Evolutionary conservation across 2,329 filamentous ascomycete species (phyloP).

Genomic region (Microascus cirrosus): DNA sequence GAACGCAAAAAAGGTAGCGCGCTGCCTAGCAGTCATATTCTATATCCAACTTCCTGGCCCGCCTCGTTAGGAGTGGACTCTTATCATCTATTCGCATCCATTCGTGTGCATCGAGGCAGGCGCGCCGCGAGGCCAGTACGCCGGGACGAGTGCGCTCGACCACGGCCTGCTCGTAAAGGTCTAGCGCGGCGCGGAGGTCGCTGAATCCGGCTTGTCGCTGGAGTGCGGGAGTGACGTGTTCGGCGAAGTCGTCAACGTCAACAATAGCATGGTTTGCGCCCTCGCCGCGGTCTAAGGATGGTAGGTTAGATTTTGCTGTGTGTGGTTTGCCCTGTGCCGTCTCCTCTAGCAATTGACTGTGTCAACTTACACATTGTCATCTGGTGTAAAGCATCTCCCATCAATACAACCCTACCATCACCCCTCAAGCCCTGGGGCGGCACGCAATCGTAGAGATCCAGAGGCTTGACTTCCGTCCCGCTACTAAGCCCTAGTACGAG

Average conservation of each 20-base stretch:
- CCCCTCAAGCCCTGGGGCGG: conserved; percentile 23
- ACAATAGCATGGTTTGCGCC: conserved; percentile 45
- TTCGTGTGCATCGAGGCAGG: conserved; percentile 43
- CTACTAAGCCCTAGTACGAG: conserved; percentile 25
- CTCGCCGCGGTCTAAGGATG: conserved; percentile 38
- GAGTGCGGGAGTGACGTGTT: conserved; percentile 15
- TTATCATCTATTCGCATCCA: conserved; percentile 25
- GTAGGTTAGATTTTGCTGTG: neutral
- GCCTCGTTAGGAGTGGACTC: conserved; percentile 26
- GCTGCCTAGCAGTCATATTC: conserved; percentile 11
- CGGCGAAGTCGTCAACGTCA: conserved; percentile 34
- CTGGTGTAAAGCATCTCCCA: conserved; percentile 44
- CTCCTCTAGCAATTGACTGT: neutral
- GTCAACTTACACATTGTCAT: conserved; percentile 48
- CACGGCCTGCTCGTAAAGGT: conserved; percentile 32
- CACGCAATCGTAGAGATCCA: conserved; percentile 36
- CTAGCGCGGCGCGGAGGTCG: conserved; percentile 16
- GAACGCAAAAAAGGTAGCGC: too few species aligned
- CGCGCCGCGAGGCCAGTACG: conserved; percentile 37
- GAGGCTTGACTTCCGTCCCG: conserved; percentile 27
- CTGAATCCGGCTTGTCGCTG: neutral
- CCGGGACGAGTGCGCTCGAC: conserved; percentile 29
- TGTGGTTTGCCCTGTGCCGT: rapidly evolving
- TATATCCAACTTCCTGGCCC: conserved; percentile 21
- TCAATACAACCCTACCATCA: conserved; percentile 28